Conservation (phyloP, 768 basidiomycete species). For the Suillus decipiens region DNA sequence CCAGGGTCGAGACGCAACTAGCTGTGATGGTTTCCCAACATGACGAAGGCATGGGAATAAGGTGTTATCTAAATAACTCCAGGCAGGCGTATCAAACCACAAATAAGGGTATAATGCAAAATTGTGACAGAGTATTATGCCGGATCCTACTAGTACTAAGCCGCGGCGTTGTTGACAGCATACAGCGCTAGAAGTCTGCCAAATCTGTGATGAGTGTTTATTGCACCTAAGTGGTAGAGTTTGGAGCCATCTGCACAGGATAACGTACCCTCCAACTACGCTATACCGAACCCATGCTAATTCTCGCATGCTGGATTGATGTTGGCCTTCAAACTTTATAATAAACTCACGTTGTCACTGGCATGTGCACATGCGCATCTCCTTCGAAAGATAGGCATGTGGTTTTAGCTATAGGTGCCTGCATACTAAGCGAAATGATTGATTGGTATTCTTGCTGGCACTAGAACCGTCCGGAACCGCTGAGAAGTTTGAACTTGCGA, state of each 20-base stretch:
- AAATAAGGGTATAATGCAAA: not conserved
- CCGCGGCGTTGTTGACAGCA: no score
- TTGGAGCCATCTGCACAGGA: not conserved
- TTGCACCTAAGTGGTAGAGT: no score
- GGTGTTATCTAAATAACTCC: constrained; percentile 31
- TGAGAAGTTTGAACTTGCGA: not conserved
- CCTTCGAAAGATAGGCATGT: not conserved
- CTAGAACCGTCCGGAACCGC: not conserved
- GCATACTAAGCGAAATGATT: not conserved
- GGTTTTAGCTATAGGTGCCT: not conserved
- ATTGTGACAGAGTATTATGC: not conserved
- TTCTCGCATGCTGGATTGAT: not conserved
- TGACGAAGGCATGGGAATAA: constrained; percentile 34
- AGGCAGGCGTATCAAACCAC: constrained; percentile 18
- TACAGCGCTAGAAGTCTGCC: not conserved
- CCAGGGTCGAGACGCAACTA: constrained; percentile 24
- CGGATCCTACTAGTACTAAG: not conserved
- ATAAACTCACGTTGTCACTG: not conserved
- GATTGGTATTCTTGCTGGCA: not conserved
- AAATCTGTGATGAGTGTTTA: not conserved
- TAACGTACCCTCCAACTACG: not conserved
- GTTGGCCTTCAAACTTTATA: not conserved
- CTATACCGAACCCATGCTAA: not conserved
- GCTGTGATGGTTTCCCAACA: constrained; percentile 24
- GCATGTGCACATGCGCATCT: not conserved